A percentile compares a stretch with the other conserved stretches of the same genome.
Evolutionary conservation across 139 green algal genomes (phyloP).

Genomic region (Gonium pectorale): DNA sequence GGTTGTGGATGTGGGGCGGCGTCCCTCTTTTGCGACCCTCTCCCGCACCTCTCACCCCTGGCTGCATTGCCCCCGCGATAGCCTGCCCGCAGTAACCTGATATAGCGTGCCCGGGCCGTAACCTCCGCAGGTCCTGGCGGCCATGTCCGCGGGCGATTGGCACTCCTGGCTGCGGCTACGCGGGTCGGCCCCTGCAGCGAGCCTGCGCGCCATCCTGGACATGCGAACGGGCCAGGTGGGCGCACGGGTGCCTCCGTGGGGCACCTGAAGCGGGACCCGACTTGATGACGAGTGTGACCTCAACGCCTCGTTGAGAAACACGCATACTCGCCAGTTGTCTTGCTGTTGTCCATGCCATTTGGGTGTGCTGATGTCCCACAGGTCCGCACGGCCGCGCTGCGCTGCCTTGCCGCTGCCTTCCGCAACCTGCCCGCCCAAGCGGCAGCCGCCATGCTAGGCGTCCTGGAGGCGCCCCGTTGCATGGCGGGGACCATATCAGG

Average conservation of each 20-base stretch:
- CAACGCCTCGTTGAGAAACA: not conserved
- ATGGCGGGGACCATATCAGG: not conserved
- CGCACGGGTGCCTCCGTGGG: not conserved
- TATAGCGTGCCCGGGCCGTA: not conserved
- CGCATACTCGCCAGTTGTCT: not conserved
- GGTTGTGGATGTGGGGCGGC: not conserved
- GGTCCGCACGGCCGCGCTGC: not conserved
- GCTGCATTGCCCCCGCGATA: not conserved
- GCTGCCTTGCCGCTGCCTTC: not conserved
- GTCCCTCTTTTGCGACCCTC: not conserved
- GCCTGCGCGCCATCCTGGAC: not conserved
- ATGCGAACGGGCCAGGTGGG: not conserved
- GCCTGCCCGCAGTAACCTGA: not conserved
- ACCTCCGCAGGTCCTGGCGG: conserved; percentile 10
- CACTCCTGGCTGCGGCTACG: not conserved
- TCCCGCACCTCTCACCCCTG: not conserved
- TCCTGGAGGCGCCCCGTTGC: not conserved
- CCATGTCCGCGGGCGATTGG: conserved; percentile 14
- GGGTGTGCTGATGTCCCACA: not conserved
- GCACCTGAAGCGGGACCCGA: not conserved
- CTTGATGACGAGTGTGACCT: not conserved
- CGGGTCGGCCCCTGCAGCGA: not conserved
- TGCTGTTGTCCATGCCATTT: not conserved
- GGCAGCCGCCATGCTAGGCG: not conserved
- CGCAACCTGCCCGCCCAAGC: not conserved